Base-by-base conservation (phyloP, 1,284 basidiomycete species). In the Sporisorium scitamineum region DNA sequence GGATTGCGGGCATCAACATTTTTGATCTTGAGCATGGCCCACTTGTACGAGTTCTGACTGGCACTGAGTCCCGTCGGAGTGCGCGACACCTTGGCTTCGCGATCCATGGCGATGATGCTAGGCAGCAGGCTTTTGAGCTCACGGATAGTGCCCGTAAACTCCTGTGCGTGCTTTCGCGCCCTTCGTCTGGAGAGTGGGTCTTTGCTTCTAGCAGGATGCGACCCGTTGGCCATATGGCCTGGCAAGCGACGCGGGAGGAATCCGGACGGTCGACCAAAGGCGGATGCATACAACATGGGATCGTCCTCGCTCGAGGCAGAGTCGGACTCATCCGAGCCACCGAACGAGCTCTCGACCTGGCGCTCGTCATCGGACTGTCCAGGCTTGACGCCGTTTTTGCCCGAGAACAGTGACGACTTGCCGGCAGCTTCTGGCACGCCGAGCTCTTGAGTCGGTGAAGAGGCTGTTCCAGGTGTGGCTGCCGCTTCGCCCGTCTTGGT, bases 1-100 rank as follows among this genome's bases (percentile, higher is more conserved):
- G 83, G 83, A 34, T 84, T 84, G 34, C 79, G 72, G 0, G 81
- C 76, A 31, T 79, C 78, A 2, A 81, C 65, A 34, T 76, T 73
- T 32, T 71, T 71, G 63, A 73, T 60, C 64, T 74, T 76, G 37
- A 76, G 54, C 69, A 63, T 62, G 11, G 68, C 62, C 61, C 69
- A 76, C 53, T 71, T 74, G 59, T 71, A 67, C 52, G 61, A 79
- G 37, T 51, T 68, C 26, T 67, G 68, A 32, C 69, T 65, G 3
- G 73, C 73, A 2, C 48, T 52, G 2, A 70, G 54, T 3, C 56
- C 60, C 2, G 67, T 75, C n/a, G 52, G 50, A 8, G 61, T 45
- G 7, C 59, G 64, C 13, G 56, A 44, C 1, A 51, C 6, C n/a
- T 52, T 56, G 9, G 69, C 69, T 37, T 71, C 70, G 6, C 72